Evolutionary conservation across 352 stramenopile genomes (phyloP).

Genomic region (Globisporangium mamillatum): DNA sequence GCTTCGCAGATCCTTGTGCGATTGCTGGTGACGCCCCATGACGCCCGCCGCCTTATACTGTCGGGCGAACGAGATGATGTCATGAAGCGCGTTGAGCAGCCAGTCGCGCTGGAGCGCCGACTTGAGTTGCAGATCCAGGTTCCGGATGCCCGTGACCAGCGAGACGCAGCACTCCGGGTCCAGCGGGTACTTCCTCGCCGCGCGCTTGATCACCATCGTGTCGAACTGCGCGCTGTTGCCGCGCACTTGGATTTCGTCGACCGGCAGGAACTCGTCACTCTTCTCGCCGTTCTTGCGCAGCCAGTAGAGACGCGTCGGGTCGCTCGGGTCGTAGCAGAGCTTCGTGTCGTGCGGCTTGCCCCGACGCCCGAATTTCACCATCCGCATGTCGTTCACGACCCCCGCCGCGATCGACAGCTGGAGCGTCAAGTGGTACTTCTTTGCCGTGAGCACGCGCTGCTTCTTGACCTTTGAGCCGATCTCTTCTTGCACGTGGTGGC

Average conservation of each 20-base stretch:
- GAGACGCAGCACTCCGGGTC: slow-evolving; percentile 51
- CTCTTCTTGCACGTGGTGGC: slow-evolving; percentile 64
- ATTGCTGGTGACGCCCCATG: slow-evolving; percentile 12
- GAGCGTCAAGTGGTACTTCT: slow-evolving; percentile 65
- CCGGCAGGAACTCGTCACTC: slow-evolving; percentile 51
- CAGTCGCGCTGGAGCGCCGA: slow-evolving; percentile 71
- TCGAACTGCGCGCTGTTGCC: slow-evolving; percentile 23
- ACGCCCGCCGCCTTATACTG: slow-evolving; percentile 56
- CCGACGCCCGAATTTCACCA: slow-evolving; percentile 70
- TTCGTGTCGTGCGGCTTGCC: slow-evolving; percentile 71
- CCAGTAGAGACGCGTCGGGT: slow-evolving; percentile 70
- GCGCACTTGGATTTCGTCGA: slow-evolving; percentile 52
- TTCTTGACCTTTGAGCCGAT: slow-evolving; percentile 38
- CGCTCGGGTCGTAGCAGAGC: slow-evolving; percentile 64
- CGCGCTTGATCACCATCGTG: slow-evolving; percentile 46
- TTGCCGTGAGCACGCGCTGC: slow-evolving; percentile 38
- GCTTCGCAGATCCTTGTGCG: slow-evolving; percentile 3
- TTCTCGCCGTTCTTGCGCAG: slow-evolving; percentile 74
- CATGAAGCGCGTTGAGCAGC: slow-evolving; percentile 62
- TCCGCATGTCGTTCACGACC: slow-evolving; percentile 61
- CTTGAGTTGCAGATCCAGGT: slow-evolving; percentile 64
- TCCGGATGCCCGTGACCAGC: slow-evolving; percentile 45
- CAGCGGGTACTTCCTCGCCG: slow-evolving; percentile 32
- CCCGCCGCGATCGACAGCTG: slow-evolving; percentile 57
- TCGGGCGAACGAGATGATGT: slow-evolving; percentile 61